Conservation (phyloP, 345 rosid species). For the Ceriops decandra region DNA sequence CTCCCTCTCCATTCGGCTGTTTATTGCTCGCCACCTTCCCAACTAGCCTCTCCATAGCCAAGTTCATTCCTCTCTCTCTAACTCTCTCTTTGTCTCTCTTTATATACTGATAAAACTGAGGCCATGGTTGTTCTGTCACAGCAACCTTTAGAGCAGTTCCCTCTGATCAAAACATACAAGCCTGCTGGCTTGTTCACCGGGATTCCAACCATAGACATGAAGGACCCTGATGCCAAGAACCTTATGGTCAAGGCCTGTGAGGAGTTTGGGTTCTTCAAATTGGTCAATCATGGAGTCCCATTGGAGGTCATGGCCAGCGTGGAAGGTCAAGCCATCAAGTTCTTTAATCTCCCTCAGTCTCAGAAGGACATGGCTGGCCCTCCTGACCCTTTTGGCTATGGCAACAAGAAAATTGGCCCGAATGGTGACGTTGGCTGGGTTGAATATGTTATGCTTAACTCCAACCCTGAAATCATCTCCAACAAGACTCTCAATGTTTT, state of each 20-base stretch:
- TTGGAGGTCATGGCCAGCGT: conserved; percentile 40
- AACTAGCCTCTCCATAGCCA: background rate
- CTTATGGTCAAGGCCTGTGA: conserved; percentile 58
- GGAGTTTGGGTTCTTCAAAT: conserved; percentile 77
- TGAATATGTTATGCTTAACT: conserved; percentile 59
- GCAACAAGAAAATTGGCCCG: conserved; percentile 57
- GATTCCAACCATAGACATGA: conserved; percentile 61
- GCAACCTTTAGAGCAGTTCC: conserved; percentile 46
- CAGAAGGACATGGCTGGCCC: conserved; percentile 63
- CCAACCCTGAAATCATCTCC: conserved; percentile 31
- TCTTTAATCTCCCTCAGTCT: conserved; percentile 59
- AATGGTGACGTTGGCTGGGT: conserved; percentile 85
- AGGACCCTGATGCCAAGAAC: conserved; percentile 53
- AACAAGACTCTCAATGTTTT: conserved; percentile 31
- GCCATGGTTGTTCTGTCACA: conserved; percentile 72
- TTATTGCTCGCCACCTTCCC: background rate
- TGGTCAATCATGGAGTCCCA: conserved; percentile 74
- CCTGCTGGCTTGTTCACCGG: conserved; percentile 30
- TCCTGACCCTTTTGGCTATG: conserved; percentile 79
- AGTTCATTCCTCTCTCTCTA: conserved; percentile 1
- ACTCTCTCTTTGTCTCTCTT: background rate
- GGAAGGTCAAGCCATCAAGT: conserved; percentile 51
- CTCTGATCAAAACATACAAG: conserved; percentile 60
- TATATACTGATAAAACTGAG: conserved; percentile 7
- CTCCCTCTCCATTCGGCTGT: background rate